These are phyloP conservation scores for Kluyveromyces dobzhanskii DNA, from an alignment of 805 yeast species.

Conservation along the genomic window DNA sequence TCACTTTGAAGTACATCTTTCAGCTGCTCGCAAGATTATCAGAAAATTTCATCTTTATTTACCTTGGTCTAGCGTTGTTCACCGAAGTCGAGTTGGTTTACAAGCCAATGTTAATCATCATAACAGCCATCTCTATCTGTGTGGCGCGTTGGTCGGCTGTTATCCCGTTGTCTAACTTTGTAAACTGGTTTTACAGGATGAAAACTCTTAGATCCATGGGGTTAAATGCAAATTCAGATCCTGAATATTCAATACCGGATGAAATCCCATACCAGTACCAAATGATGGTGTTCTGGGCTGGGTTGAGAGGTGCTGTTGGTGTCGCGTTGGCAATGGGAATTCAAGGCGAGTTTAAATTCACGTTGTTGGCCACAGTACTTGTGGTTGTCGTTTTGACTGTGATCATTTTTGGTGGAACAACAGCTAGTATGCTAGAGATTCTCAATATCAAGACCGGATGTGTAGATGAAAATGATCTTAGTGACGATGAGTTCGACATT, in stretches of 20 bases:
- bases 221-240: constrained; percentile 14
- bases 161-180: constrained; percentile 79
- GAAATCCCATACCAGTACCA: constrained; percentile 94
- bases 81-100: constrained; percentile 94
- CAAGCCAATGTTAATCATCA: constrained; percentile 85
- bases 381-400: constrained; percentile 97
- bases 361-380: constrained; percentile 85
- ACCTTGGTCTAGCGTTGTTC: constrained; percentile 86
- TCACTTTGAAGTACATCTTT: constrained; percentile 90
- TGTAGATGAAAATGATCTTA: constrained; percentile 60
- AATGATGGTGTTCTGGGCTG: constrained; percentile 99
- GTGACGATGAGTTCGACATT: constrained; percentile 93
- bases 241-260: constrained; percentile 45
- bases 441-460: constrained; percentile 90
- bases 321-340: constrained; percentile 97
- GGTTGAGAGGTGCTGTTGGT: constrained; percentile 97
- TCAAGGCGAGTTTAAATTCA: constrained; percentile 86
- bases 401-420: constrained; percentile 94
- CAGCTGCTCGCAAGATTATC: constrained; percentile 90
- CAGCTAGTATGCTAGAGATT: constrained; percentile 96
- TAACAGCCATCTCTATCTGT: constrained; percentile 85
- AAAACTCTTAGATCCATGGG: constrained; percentile 43
- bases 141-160: constrained; percentile 96
- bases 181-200: constrained; percentile 69
- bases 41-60: constrained; percentile 94